Conservation (phyloP, 805 yeast species). For the Hanseniaspora thailandica region DNA sequence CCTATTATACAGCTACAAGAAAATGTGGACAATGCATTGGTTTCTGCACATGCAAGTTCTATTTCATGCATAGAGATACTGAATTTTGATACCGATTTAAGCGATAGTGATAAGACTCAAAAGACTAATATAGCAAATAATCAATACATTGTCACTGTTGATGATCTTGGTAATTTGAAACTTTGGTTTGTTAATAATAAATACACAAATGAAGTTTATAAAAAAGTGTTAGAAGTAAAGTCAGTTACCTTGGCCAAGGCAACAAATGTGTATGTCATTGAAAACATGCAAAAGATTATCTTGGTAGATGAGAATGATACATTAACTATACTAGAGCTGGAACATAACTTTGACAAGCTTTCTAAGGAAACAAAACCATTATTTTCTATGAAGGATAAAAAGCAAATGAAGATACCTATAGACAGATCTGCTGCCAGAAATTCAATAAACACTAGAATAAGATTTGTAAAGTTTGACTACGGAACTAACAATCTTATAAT, state of each 20-base stretch:
- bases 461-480: conserved; percentile 26
- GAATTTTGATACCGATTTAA: not conserved
- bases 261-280: not conserved
- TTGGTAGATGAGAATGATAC: conserved; percentile 6
- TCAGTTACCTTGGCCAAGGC: not conserved
- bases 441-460: conserved; percentile 15
- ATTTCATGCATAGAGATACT: conserved; percentile 26
- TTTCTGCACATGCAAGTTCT: conserved; percentile 22
- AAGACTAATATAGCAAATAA: conserved; percentile 19
- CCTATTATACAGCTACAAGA: conserved; percentile 23
- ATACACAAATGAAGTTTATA: conserved; percentile 6
- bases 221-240: not conserved
- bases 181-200: conserved; percentile 11
- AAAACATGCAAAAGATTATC: conserved; percentile 5
- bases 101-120: conserved; percentile 19
- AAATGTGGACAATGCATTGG: conserved; percentile 16
- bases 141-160: conserved; percentile 4
- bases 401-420: not conserved
- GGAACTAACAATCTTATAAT: conserved; percentile 24
- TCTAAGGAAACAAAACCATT: not conserved
- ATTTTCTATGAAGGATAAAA: not conserved
- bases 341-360: not conserved
- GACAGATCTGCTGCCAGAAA: not conserved
- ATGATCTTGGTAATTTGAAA: conserved; percentile 6
- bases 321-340: not conserved